phyloP scores from a whole-genome alignment of 495 filamentous ascomycete species.

The Neurospora hispaniola region DNA sequence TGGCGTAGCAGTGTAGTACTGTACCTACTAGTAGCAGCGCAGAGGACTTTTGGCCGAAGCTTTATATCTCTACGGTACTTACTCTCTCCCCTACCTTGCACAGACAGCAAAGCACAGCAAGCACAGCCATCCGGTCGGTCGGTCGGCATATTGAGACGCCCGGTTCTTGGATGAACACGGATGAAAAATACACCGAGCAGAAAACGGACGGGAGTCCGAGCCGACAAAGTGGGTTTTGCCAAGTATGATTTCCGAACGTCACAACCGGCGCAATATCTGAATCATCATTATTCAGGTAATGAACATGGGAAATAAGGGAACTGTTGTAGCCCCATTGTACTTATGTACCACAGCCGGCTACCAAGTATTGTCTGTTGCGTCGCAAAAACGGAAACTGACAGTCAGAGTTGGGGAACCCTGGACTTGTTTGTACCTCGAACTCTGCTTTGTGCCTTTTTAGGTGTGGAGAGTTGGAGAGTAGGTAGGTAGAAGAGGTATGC shows the following conservation, averaged over 20 bases:
- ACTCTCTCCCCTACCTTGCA: too few species aligned
- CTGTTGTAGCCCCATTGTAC: neutral
- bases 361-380: neutral
- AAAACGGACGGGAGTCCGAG: neutral
- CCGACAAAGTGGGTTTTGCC: neutral
- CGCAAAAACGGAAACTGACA: neutral
- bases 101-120: neutral
- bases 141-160: neutral
- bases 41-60: neutral
- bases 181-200: neutral
- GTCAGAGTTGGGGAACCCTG: neutral
- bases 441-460: too few species aligned
- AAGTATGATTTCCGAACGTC: neutral
- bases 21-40: too few species aligned
- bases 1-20: neutral
- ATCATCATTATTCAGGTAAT: too few species aligned
- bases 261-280: neutral
- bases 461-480: neutral
- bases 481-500: too few species aligned
- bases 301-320: too few species aligned
- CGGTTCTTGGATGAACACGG: neutral
- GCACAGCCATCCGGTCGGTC: neutral
- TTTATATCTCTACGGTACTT: neutral
- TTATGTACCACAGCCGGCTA: neutral
- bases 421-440: neutral